A percentile compares a stretch with the other conserved stretches of the same genome.
These are phyloP conservation scores for Pyrrhoderma lamaoense DNA, from an alignment of 1,284 basidiomycete genomes.

Conservation along the genomic window DNA sequence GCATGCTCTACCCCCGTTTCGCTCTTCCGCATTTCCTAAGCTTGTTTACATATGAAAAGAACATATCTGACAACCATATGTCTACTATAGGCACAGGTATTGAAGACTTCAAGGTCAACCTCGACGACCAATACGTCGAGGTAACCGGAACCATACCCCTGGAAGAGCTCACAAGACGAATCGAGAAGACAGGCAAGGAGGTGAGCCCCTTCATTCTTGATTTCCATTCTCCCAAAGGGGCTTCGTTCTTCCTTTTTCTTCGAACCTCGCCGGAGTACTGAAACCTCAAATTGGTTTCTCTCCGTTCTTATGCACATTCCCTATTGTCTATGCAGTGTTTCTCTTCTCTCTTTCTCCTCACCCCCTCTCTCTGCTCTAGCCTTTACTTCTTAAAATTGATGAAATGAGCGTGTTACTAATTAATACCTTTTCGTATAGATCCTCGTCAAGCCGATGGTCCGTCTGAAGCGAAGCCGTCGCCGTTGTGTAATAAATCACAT, in stretches of 20 bases:
- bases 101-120: constrained; percentile 7
- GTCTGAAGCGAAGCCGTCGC: not conserved
- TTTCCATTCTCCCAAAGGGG: not conserved
- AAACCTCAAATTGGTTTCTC: not conserved
- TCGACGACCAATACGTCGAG: constrained; percentile 13
- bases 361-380: not conserved
- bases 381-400: too few species aligned
- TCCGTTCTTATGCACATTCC: too few species aligned
- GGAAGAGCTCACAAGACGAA: constrained; percentile 8
- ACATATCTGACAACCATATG: not conserved
- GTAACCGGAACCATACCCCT: constrained; percentile 13
- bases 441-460: too few species aligned
- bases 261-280: not conserved
- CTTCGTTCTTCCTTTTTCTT: not conserved
- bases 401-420: not conserved
- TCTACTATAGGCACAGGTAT: constrained; percentile 6
- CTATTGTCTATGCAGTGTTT: not conserved
- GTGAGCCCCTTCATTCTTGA: not conserved
- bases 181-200: constrained; percentile 18
- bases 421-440: not conserved
- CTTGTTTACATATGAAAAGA: too few species aligned
- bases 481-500: too few species aligned
- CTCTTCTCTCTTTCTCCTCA: not conserved
- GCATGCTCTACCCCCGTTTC: too few species aligned
- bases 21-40: too few species aligned